These are phyloP conservation scores for Globisporangium paroecandrum DNA, from an alignment of 352 stramenopile species.

Conservation along the genomic window DNA sequence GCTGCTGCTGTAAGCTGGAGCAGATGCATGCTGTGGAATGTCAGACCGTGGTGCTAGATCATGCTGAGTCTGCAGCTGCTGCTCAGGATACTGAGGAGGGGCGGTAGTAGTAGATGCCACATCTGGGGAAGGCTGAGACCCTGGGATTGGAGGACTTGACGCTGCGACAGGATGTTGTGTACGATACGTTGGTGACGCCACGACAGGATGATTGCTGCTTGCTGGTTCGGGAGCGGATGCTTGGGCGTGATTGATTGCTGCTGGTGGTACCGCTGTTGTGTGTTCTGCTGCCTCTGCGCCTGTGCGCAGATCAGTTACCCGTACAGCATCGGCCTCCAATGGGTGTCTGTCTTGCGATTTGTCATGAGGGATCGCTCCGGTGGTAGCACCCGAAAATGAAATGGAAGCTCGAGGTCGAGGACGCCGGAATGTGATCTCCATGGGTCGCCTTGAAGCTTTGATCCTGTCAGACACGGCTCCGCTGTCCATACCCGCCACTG, in stretches of 20 bases:
- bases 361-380: not conserved
- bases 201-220: not conserved
- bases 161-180: not conserved
- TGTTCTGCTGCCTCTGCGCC: not conserved
- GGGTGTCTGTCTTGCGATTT: not conserved
- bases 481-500: slow-evolving; percentile 38
- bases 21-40: not conserved
- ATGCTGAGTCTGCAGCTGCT: not conserved
- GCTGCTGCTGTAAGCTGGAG: not conserved
- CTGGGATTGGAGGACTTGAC: not conserved
- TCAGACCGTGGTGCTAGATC: not conserved
- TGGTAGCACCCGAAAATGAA: not conserved
- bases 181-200: not conserved
- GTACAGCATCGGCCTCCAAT: not conserved
- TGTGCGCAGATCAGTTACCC: not conserved
- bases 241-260: not conserved
- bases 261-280: not conserved
- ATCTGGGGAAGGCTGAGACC: not conserved
- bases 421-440: slow-evolving; percentile 38
- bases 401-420: not conserved
- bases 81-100: not conserved
- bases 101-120: too few species aligned
- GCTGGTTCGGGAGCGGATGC: not conserved
- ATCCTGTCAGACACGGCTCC: slow-evolving; percentile 22
- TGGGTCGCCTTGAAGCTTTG: slow-evolving; percentile 31